A percentile compares a stretch with the other conserved stretches of the same genome.
Evolutionary conservation across 768 basidiomycete species (phyloP).

Genomic region (Chiua virens): DNA sequence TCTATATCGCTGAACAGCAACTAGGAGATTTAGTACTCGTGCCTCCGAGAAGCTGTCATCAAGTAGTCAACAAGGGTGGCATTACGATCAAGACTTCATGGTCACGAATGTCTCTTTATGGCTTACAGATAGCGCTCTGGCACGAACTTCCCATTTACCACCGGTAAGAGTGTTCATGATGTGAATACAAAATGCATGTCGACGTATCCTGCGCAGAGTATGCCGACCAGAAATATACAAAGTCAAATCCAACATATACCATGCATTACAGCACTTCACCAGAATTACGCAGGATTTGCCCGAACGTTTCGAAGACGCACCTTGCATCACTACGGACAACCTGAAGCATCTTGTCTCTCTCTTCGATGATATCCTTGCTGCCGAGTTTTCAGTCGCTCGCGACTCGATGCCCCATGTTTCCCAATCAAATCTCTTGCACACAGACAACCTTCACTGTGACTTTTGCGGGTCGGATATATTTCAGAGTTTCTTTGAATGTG

Average conservation of each 20-base stretch:
- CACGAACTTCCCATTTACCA: conserved; percentile 80
- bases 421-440: conserved; percentile 15
- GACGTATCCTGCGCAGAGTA: conserved; percentile 47
- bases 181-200: neutral
- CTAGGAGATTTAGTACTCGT: conserved; percentile 80
- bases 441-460: conserved; percentile 55
- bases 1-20: conserved; percentile 72
- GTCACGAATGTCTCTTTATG: conserved; percentile 78
- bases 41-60: conserved; percentile 79
- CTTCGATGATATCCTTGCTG: conserved; percentile 50
- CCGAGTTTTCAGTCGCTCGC: conserved; percentile 41
- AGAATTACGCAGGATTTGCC: conserved; percentile 6
- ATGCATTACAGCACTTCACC: conserved; percentile 45
- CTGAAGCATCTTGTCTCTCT: conserved; percentile 42
- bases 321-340: conserved; percentile 7
- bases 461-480: conserved; percentile 84
- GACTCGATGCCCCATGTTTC: conserved; percentile 31
- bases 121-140: conserved; percentile 58
- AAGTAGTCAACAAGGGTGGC: conserved; percentile 79
- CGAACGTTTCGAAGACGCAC: neutral
- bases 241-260: conserved; percentile 64
- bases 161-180: conserved; percentile 45
- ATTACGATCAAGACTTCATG: conserved; percentile 83
- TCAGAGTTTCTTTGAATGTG: conserved; percentile 77
- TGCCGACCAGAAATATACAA: conserved; percentile 78